Evolutionary conservation across 306 rosid genomes (phyloP), one percentile per base, ranked within the genome.

Genomic region (Cucumis sativus): DNA sequence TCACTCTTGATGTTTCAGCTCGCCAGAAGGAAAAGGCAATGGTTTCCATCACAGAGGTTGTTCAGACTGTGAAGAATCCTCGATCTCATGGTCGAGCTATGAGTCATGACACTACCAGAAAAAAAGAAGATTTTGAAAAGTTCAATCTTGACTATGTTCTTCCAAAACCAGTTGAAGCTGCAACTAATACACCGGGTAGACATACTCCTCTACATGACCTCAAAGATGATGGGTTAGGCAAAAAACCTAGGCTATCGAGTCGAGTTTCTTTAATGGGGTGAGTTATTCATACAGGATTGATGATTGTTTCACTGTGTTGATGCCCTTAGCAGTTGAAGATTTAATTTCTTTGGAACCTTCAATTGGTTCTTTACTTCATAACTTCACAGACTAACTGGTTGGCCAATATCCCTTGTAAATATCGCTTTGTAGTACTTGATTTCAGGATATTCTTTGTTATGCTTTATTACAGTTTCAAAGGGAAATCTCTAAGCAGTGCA

Each of bases 1-100:
- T 87, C 49, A 37, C 8, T 78, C 54, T 85, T 87, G 74, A 76
- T 83, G 79, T 84, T 65, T 81, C 84, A 95, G 99, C 96, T 89
- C 98, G 99, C 81, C 99, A 95, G 82, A 92, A 89, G 92, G 99
- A 91, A 77, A 81, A 75, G 58, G 99, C 99, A 52, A 14, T 87
- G 78, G 95, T 80, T 74, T 95, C 98, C 58, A 87, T 95, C 43
- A 81, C 86, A 2, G 99, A 95, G 89, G 97, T 95, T 75, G 88
- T 95, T 68, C 97, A 95, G 81, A 92, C 96, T n/a, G 86, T 95
- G 43, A 92, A 80, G 81, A 88, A 85, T 78, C 92, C 92, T 6
- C 84, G 70, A 82, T 87, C 97, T 47, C 85, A 52, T 73, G 63
- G 11, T 39, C 87, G 30, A 49, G 65, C 80, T 30, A 66, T 40